Base-by-base conservation (phyloP, 2,329 filamentous ascomycete species). In the Claviceps capensis region DNA sequence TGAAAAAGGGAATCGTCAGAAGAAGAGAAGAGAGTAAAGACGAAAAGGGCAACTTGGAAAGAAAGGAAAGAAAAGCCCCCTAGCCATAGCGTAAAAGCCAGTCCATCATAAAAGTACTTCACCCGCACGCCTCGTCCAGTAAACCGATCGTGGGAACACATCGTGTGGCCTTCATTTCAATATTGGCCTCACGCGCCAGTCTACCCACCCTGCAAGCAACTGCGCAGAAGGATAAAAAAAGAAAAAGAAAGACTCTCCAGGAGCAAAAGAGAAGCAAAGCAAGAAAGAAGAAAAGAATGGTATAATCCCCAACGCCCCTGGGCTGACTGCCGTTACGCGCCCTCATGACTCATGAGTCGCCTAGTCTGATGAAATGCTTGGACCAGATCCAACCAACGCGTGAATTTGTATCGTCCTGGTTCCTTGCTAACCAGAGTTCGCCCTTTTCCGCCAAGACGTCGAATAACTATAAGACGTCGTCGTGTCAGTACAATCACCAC, bases 301-400 rank as follows among this genome's bases (percentile, higher is more conserved):
- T 16, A 26, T n/a, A 9, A 30, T 30, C 26, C 26, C 8, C 26
- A 30, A 9, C 26, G 26, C 26, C 26, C 8, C 8, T 30, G 26
- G 36, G 36, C 19, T 40, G 23, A 30, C 22, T 41, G 38, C 17
- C 13, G 4, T 23, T 38, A 19, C 11, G 11, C 40, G 13, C 11
- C 9, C 40, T 48, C 38, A 73, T 51, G 70, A 68, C 40, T 48
- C 38, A 73, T 51, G 70, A 68, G 62, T 81, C 78, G 48, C 77
- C 78, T 56, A 82, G 63, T 63, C 79, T 81, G 50, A 85, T 85
- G 74, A 98, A 98, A 71, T 98, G 93, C 68, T 96, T 96, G 62
- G 90, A 95, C 93, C 93, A 98, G 62, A 98, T 95, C 93, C 93
- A 98, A 49, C 93, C 93, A 37, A 97, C 83, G 57, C 82, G 77